These are phyloP conservation scores for Laguncularia racemosa DNA, from an alignment of 345 rosid genomes.

Conservation along the genomic window DNA sequence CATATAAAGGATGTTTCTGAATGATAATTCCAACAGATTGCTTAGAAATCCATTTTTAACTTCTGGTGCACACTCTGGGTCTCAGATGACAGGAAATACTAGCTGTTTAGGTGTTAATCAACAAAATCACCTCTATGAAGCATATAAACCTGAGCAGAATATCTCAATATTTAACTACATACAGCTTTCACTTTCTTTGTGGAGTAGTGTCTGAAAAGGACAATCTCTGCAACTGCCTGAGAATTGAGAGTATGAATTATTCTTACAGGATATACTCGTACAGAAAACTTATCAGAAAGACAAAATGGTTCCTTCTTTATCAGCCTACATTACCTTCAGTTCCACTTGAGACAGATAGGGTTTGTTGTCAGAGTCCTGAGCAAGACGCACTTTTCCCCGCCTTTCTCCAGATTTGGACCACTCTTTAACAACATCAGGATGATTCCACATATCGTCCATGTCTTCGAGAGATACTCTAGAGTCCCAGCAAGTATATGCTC, in stretches of 20 bases:
- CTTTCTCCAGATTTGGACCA: slow-evolving; percentile 75
- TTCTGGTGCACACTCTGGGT: too few species aligned
- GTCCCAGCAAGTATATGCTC: slow-evolving; percentile 47
- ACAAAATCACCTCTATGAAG: too few species aligned
- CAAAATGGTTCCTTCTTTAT: slow-evolving; percentile 3
- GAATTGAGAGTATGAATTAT: slow-evolving; percentile 1
- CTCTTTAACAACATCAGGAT: slow-evolving; percentile 56
- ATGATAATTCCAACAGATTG: too few species aligned
- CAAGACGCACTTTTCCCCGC: slow-evolving; percentile 69
- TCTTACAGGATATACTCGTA: background rate
- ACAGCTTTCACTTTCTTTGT: slow-evolving; percentile 60
- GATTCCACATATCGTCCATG: slow-evolving; percentile 80
- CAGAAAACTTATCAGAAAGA: background rate
- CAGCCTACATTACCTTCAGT: slow-evolving; percentile 48
- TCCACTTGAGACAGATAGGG: slow-evolving; percentile 71
- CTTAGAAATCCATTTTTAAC: too few species aligned
- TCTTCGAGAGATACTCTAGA: slow-evolving; percentile 69
- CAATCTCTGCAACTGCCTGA: slow-evolving; percentile 78
- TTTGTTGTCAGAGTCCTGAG: slow-evolving; percentile 49
- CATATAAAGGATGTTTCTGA: too few species aligned
- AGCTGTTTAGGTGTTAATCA: too few species aligned
- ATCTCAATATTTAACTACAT: background rate
- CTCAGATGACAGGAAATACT: too few species aligned
- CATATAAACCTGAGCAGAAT: background rate
- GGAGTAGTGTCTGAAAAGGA: slow-evolving; percentile 72